Conservation (phyloP, 371 early-diverging fungal species). For the Rhizopus arrhizus region DNA sequence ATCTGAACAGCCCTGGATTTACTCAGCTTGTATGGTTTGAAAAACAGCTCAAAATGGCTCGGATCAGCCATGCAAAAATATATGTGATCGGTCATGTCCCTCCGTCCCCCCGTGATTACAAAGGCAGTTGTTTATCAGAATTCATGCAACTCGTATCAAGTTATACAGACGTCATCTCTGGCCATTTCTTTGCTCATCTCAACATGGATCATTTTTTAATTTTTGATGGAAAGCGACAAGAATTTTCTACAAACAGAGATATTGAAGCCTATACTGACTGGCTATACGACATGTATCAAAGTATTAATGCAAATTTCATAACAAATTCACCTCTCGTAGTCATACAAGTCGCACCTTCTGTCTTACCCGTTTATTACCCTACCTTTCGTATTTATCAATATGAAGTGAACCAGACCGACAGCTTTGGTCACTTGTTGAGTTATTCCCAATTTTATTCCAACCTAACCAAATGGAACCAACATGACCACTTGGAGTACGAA, state of each 20-base stretch:
- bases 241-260: conserved; percentile 29
- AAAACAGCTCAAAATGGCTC: conserved; percentile 53
- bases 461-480: conserved; percentile 41
- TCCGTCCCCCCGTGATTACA: conserved; percentile 69
- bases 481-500: conserved; percentile 33
- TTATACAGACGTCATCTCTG: conserved; percentile 65
- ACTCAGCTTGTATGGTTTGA: conserved; percentile 76
- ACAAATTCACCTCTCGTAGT: conserved; percentile 42
- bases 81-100: conserved; percentile 81
- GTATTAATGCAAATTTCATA: conserved; percentile 16
- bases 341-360: conserved; percentile 69
- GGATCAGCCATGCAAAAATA: conserved; percentile 30
- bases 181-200: conserved; percentile 81
- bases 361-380: conserved; percentile 78
- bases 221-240: conserved; percentile 34
- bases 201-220: conserved; percentile 80
- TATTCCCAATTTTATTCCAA: conserved; percentile 48
- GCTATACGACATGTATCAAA: conserved; percentile 37
- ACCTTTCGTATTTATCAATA: conserved; percentile 72
- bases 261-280: conserved; percentile 38
- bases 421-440: conserved; percentile 30
- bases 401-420: conserved; percentile 23
- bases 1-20: conserved; percentile 59
- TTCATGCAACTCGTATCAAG: conserved; percentile 63
- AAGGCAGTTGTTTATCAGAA: conserved; percentile 57